phyloP scores from a whole-genome alignment of 2,329 filamentous ascomycete species.

The Nothophoma quercina region DNA sequence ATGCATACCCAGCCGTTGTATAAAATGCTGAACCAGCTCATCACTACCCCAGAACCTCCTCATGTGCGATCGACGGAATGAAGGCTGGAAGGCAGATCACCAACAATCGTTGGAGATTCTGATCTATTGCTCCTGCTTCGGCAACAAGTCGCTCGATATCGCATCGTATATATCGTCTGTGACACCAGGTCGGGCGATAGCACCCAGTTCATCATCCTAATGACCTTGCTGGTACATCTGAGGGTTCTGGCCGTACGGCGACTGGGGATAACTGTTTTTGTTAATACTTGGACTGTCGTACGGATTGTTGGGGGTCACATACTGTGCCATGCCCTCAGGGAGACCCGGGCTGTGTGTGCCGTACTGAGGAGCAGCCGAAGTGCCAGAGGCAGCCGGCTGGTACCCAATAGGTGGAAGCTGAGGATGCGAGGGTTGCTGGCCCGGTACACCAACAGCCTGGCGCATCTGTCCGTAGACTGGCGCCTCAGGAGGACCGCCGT shows the following conservation, averaged over 20 bases:
- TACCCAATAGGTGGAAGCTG: constrained; percentile 62
- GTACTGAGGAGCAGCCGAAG: constrained; percentile 55
- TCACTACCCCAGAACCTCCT: background rate
- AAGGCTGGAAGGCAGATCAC: background rate
- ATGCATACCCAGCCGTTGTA: constrained; percentile 45
- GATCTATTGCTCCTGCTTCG: background rate
- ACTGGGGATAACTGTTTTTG: constrained; percentile 59
- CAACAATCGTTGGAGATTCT: background rate
- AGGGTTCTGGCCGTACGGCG: constrained; percentile 58
- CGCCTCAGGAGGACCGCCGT: constrained; percentile 59
- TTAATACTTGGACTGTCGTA: constrained; percentile 54
- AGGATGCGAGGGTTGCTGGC: constrained; percentile 55
- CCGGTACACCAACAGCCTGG: constrained; percentile 53
- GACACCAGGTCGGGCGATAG: no score
- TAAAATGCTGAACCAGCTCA: constrained; percentile 37
- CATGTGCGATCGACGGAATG: background rate
- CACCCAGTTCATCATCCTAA: constrained; percentile 36
- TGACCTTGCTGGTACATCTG: constrained; percentile 58
- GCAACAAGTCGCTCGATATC: constrained; percentile 29
- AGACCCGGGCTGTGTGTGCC: constrained; percentile 54
- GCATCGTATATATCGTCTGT: no score
- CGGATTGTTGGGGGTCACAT: constrained; percentile 52
- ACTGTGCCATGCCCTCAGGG: constrained; percentile 60
- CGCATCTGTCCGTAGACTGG: constrained; percentile 55
- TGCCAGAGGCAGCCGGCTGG: constrained; percentile 55